Evolutionary conservation across 768 basidiomycete species (phyloP), one percentile per base, ranked within the genome.

Genomic region (Suillus cothurnatus): DNA sequence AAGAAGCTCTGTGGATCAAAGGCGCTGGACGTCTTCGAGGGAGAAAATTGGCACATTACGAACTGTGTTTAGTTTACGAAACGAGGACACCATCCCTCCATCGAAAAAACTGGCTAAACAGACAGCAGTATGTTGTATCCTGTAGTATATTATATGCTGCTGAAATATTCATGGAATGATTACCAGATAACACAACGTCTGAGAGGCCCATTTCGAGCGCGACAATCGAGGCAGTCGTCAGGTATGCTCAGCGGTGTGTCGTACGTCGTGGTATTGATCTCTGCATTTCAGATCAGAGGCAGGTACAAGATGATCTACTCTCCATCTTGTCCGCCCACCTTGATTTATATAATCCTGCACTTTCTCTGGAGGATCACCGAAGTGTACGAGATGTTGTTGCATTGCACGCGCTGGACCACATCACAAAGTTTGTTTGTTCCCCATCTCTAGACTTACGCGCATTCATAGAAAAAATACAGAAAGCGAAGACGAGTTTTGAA

Each of bases 401-500:
- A 3, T 77, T 97, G 5, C 96, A 99, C 75, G 86, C 87, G 3
- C 75, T 98, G 61, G 94, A 97, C 71, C 97, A 99, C 78, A 84
- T 96, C 62, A 86, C 88, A 62, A 97, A 92, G 97, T 97, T 72
- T 64, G 65, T 63, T 63, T 43, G 9, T 32, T 61, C 32, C 8
- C 17, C 34, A 6, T 41, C 31, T 28, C 2, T 39, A 39, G 32
- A 26, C 19, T 32, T 34, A 39, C 64, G 34, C 49, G 36, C 47
- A 9, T 69, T 45, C 11, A 39, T 58, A 12, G 19, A 19, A 39
- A 34, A 14, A 23, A 2, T n/a, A 2, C 71, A 99, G 96, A 82
- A 97, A 96, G 71, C 93, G 97, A 26, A 88, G 92, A 21, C 86
- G 87, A 11, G 85, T 99, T 39, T 81, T 98, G 2, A 96, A 96